These are phyloP conservation scores for Tricholoma saponaceum DNA, from an alignment of 768 basidiomycete species.

Conservation along the genomic window DNA sequence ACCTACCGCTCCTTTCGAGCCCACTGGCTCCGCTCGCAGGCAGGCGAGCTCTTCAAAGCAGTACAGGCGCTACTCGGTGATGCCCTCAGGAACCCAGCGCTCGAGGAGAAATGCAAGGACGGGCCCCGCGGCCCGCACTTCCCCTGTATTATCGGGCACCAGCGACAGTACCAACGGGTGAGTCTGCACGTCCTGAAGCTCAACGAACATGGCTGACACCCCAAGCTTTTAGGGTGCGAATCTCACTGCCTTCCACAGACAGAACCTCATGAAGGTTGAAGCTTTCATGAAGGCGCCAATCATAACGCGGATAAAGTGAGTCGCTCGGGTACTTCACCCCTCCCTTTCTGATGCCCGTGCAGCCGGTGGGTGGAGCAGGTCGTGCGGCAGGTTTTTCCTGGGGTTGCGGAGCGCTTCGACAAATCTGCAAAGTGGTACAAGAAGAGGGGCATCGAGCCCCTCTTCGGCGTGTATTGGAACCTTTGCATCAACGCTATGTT, in stretches of 20 bases:
- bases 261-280: background rate
- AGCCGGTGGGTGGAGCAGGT: conserved; percentile 4
- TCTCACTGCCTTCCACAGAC: background rate
- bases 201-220: background rate
- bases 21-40: background rate
- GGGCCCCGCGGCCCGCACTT: background rate
- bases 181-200: background rate
- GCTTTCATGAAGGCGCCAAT: background rate
- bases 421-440: conserved; percentile 11
- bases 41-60: background rate
- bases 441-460: conserved; percentile 9
- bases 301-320: background rate
- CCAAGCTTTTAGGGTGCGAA: background rate
- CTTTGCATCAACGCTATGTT: conserved; percentile 18
- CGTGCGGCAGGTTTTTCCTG: conserved; percentile 14
- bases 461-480: conserved; percentile 24
- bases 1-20: background rate
- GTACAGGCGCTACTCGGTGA: background rate
- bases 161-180: background rate
- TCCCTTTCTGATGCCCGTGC: too few relatives aligned
- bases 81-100: background rate
- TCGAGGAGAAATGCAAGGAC: background rate
- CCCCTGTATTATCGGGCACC: background rate
- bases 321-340: too few relatives aligned
- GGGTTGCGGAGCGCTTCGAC: conserved; percentile 9